Base-by-base conservation (phyloP, 179 eudicot genomes). In the Vitellaria paradoxa region DNA sequence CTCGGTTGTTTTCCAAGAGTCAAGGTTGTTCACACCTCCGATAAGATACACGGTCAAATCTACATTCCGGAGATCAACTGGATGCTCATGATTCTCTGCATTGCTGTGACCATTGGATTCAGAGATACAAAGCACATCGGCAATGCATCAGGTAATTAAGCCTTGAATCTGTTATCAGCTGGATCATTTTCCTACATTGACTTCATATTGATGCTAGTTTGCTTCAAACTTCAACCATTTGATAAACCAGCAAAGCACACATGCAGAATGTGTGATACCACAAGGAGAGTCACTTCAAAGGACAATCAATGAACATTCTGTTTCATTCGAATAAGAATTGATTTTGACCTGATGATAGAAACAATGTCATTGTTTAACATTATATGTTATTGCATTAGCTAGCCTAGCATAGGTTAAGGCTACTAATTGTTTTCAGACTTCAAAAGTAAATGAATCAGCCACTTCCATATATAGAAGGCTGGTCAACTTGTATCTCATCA, bases 31-130 rank as follows among this genome's bases (percentile, higher is more conserved):
- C 98, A 94, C 82, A 92, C 97, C 23, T 91, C 96, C 23, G 94
- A 92, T 30, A 89, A 92, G 85, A 84, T 94, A 65, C 98, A 94
- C 47, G 98, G 98, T 49, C 98, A 94, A 76, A 91, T 94, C 74
- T 94, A 92, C 76, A 94, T 94, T 40, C 98, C 98, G 11, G 98
- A 94, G 85, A 94, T 94, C 82, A 94, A 94, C 69, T 94, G 98
- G 97, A 84, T 86, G 81, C 87, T 94, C 73, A 94, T 94, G 98
- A 83, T 92, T 78, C 94, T 91, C 79, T 94, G 98, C 76, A 85
- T 94, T 82, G 94, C 98, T 14, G 98, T 94, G 42, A 92, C 98
- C 20, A 88, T 94, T 73, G 98, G 94, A 8, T 94, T 94, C 76
- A 81, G 96, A 84, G 98, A 94, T 84, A 91, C 89, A 37, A 94